Percentiles rank a stretch among this genome's conserved stretches.
phyloP scores from a whole-genome alignment of 371 early-diverging fungal species.

The Zopfochytrium polystomum region DNA sequence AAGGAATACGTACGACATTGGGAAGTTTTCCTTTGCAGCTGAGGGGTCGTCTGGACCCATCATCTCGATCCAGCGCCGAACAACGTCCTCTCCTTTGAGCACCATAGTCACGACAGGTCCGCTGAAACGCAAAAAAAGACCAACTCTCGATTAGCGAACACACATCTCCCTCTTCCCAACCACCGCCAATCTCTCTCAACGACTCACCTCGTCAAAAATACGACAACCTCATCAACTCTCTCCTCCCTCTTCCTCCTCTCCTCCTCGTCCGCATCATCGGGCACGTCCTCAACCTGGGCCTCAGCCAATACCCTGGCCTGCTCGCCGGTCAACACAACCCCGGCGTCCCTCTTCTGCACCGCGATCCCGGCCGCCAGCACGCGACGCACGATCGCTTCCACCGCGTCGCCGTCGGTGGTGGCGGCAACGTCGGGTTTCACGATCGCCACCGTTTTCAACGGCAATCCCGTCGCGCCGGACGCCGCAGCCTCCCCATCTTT shows the following conservation, averaged over 20 bases:
- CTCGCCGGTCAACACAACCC: slow-evolving; percentile 31
- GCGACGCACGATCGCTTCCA: slow-evolving; percentile 44
- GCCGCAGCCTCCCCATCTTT: slow-evolving; percentile 2
- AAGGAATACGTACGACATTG: slow-evolving; percentile 49
- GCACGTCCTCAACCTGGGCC: slow-evolving; percentile 20
- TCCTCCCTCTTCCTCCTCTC: not conserved
- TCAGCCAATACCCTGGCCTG: slow-evolving; percentile 34
- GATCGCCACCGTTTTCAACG: slow-evolving; percentile 48
- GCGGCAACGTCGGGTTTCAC: slow-evolving; percentile 47
- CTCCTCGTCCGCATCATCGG: slow-evolving; percentile 14
- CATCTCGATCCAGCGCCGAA: slow-evolving; percentile 47
- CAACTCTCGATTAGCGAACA: not conserved
- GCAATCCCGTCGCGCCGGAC: slow-evolving; percentile 8
- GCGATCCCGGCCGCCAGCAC: slow-evolving; percentile 43
- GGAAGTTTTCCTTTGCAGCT: slow-evolving; percentile 36
- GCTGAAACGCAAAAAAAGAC: slow-evolving; percentile 16
- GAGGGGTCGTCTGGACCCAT: slow-evolving; percentile 50
- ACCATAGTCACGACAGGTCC: slow-evolving; percentile 43
- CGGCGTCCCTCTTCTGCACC: slow-evolving; percentile 49
- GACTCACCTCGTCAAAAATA: slow-evolving; percentile 39
- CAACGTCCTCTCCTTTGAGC: slow-evolving; percentile 51
- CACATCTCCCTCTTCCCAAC: not conserved
- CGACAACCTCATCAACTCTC: slow-evolving; percentile 30
- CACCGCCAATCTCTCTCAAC: not conserved
- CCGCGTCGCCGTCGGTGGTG: slow-evolving; percentile 5